Evolutionary conservation across 129 eudicot genomes (phyloP).

Genomic region (Chrysanthemum lavandulifolium): DNA sequence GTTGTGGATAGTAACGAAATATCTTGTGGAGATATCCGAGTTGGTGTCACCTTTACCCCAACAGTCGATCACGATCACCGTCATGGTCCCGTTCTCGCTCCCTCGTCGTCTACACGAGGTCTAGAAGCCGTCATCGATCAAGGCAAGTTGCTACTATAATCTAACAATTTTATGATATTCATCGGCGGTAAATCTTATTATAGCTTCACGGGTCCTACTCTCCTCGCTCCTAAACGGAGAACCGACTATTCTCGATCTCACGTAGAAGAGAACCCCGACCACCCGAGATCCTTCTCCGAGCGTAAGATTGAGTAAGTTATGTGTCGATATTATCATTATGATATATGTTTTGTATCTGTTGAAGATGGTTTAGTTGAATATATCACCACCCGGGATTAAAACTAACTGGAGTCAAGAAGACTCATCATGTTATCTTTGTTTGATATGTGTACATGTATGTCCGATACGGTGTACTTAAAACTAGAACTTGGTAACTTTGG

Average conservation of each 20-base stretch:
- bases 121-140: conserved; percentile 61
- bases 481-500: too few relatives aligned
- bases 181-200: conserved; percentile 6
- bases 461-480: too few relatives aligned
- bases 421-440: too few relatives aligned
- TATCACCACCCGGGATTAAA: too few relatives aligned
- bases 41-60: conserved; percentile 58
- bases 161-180: neutral
- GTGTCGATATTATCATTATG: neutral
- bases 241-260: conserved; percentile 44
- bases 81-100: conserved; percentile 61
- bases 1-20: conserved; percentile 41
- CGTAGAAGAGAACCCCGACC: conserved; percentile 36
- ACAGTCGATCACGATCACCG: conserved; percentile 47
- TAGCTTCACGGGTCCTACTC: conserved; percentile 46
- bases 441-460: too few relatives aligned
- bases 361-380: neutral
- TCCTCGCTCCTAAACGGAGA: conserved; percentile 40
- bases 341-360: neutral
- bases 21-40: conserved; percentile 66
- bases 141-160: conserved; percentile 31
- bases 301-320: conserved; percentile 14
- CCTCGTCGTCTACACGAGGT: conserved; percentile 50
- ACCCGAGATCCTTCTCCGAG: conserved; percentile 32
- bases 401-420: too few relatives aligned